These are phyloP conservation scores for Globisporangium megalacanthum DNA, from an alignment of 352 stramenopile genomes.

Conservation along the genomic window DNA sequence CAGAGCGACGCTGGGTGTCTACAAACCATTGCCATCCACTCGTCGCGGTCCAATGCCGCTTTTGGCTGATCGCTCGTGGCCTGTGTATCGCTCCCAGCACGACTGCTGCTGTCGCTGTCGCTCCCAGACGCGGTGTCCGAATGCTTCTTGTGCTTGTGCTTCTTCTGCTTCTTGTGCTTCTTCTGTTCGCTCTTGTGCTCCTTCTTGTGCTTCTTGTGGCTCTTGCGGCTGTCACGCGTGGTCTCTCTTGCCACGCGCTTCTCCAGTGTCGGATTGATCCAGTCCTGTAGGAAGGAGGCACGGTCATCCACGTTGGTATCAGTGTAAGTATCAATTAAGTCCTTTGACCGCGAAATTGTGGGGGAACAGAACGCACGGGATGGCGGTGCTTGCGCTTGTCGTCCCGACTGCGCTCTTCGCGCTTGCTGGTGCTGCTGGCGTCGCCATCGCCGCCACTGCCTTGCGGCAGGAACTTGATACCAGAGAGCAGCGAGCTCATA, in stretches of 20 bases:
- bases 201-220: conserved; percentile 21
- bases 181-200: conserved; percentile 20
- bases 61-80: neutral
- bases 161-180: conserved; percentile 13
- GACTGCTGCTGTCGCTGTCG: conserved; percentile 8
- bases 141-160: conserved; percentile 32
- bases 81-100: neutral
- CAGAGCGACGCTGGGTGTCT: neutral
- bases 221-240: neutral
- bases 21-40: conserved; percentile 77
- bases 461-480: conserved; percentile 60
- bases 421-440: conserved; percentile 11
- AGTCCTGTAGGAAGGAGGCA: conserved; percentile 18
- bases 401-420: conserved; percentile 11
- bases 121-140: conserved; percentile 27
- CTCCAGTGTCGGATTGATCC: conserved; percentile 34
- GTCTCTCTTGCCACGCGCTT: conserved; percentile 17
- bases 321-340: neutral
- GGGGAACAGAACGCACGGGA: neutral
- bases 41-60: conserved; percentile 43
- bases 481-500: conserved; percentile 50
- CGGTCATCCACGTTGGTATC: too few relatives aligned
- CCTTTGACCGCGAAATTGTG: neutral
- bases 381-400: conserved; percentile 6
- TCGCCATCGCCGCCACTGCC: conserved; percentile 16